Evolutionary conservation across 257 asterid genomes (phyloP), one percentile per base, ranked within the genome.

Genomic region (Forsythia suspensa): DNA sequence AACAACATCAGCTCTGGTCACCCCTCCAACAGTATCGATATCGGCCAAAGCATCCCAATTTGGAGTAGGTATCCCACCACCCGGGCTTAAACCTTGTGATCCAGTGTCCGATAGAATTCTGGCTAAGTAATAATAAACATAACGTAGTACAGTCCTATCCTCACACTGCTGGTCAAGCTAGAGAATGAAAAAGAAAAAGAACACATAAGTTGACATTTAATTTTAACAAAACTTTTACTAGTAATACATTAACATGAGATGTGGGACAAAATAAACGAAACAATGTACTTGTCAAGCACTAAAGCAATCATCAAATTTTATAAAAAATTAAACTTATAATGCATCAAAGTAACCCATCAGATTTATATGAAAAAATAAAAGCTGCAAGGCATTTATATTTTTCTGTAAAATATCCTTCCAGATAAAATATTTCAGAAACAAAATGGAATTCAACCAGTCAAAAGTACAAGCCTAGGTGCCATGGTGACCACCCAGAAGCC

Each of bases 31-130:
- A 44, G 97, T 96, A 83, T 94, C 99, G 73, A 96, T 92, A 81
- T 94, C 99, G 61, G 99, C 99, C 90, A 96, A 91, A 79, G 98
- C 99, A 90, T 96, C 99, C 99, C 99, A 96, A 84, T 96, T 96
- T 63, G 98, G 99, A 63, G 99, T 96, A 75, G 99, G 99, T 78
- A 96, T 96, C 81, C 99, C 99, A 76, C 99, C 99, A 76, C 97
- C 98, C 21, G 98, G 87, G 88, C 90, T 92, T 81, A 94, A 78
- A 84, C 99, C 99, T 87, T 92, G 99, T 1, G 97, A 88, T 72
- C 98, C 97, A 83, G 98, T 88, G 82, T 96, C 99, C 38, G 97
- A 94, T 51, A 96, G 90, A 80, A 96, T 96, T 80, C 99, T 90
- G 39, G 99, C 99, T 90, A 96, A 81, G 91, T 96, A 96, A 86